Base-by-base conservation (phyloP, 495 filamentous ascomycete species). In the Aspergillus carlsbadensis region DNA sequence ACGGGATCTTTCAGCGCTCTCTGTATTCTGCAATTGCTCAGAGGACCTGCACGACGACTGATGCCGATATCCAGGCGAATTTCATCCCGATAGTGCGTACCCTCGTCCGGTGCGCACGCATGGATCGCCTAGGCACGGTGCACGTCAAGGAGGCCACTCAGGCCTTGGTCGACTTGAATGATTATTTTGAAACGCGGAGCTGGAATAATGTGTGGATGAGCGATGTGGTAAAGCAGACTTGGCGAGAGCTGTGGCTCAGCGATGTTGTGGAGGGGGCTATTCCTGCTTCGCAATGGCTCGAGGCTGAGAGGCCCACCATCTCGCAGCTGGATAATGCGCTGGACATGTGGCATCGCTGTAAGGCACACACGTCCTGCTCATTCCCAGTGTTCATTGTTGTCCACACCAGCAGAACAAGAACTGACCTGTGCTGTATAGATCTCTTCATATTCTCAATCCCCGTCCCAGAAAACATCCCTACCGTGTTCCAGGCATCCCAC, bases 381-480 rank as follows among this genome's bases (percentile, higher is more conserved):
- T n/a, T n/a, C n/a, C n/a, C n/a, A n/a, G n/a, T n/a, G n/a, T n/a
- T n/a, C n/a, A n/a, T n/a, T n/a, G n/a, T n/a, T n/a, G n/a, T n/a
- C n/a, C n/a, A n/a, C n/a, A n/a, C n/a, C n/a, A n/a, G n/a, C n/a
- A n/a, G n/a, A n/a, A n/a, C n/a, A n/a, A n/a, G n/a, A n/a, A n/a
- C n/a, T 44, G 24, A 29, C 8, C 26, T 29, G 26, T n/a, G 8
- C 26, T 29, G 4, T 29, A 8, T 8, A 60, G 58, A 84, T 57
- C 77, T 87, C 26, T 87, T 87, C 67, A 86, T 87, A 59, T 86
- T 86, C 65, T 83, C 82, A 0, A 79, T 87, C 5, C 83, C 82
- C 8, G 77, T 86, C 5, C 84, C 84, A 0, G 81, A 84, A 36
- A 71, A 78, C 43, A 82, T 85, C 31, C 84, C 84, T 6, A 70